Percentiles rank a stretch among this genome's conserved stretches.
Evolutionary conservation across 1,139 yeast genomes (phyloP).

Genomic region (Scheffersomyces parashehatae): DNA sequence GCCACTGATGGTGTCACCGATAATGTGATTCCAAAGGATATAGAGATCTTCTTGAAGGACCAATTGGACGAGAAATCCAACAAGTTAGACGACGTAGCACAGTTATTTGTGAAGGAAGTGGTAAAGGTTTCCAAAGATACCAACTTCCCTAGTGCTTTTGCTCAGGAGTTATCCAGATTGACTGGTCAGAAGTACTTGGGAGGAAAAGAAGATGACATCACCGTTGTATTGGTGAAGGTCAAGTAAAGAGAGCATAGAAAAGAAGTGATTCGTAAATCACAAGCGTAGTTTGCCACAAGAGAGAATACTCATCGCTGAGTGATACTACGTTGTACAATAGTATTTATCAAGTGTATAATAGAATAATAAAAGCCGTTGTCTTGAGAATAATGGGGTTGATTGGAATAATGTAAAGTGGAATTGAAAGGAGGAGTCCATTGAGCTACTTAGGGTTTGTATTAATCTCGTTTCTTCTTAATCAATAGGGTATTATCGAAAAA

Average conservation of each 20-base stretch:
- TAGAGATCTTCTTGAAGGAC: slow-evolving; percentile 60
- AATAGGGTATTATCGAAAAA: no score
- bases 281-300: no score
- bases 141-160: slow-evolving; percentile 79
- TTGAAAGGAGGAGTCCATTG: no score
- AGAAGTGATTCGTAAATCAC: no score
- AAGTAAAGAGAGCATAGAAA: slow-evolving; percentile 20
- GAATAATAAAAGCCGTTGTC: no score
- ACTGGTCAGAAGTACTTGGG: slow-evolving; percentile 78
- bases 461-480: no score
- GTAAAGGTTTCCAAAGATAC: slow-evolving; percentile 71
- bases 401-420: no score
- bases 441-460: no score
- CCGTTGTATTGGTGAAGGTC: slow-evolving; percentile 71
- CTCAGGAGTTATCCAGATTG: slow-evolving; percentile 71
- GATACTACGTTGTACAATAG: no score
- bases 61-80: slow-evolving; percentile 22
- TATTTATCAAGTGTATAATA: no score
- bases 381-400: no score
- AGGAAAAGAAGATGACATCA: slow-evolving; percentile 94
- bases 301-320: no score
- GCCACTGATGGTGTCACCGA: slow-evolving; percentile 96
- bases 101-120: slow-evolving; percentile 66
- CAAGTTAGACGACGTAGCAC: slow-evolving; percentile 35
- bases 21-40: slow-evolving; percentile 74